These are phyloP conservation scores for Scolecobasidium constrictum DNA, from an alignment of 2,329 filamentous ascomycete genomes.

Conservation along the genomic window DNA sequence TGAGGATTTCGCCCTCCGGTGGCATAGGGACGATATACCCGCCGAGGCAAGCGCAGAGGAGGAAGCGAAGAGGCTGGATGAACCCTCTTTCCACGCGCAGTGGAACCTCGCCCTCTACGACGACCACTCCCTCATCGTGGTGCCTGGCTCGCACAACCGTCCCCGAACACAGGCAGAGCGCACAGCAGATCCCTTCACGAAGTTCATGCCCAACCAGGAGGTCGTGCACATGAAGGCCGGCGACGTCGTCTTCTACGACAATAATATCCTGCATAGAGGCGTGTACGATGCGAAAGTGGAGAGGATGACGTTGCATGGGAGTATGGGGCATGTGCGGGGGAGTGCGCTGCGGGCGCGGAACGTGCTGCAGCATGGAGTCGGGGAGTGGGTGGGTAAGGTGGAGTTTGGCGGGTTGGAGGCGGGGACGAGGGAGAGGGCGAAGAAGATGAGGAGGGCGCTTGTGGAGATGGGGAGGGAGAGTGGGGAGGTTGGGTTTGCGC, in stretches of 20 bases:
- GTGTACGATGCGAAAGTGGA: constrained; percentile 50
- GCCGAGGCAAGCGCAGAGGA: constrained; percentile 54
- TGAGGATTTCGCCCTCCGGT: constrained; percentile 60
- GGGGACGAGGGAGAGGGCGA: constrained; percentile 36
- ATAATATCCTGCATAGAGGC: constrained; percentile 72
- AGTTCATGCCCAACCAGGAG: constrained; percentile 50
- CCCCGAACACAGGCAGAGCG: constrained; percentile 62
- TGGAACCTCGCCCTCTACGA: constrained; percentile 80
- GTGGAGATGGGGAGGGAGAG: constrained; percentile 50
- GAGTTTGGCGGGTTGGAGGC: constrained; percentile 41
- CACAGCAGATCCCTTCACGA: constrained; percentile 53
- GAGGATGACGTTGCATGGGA: constrained; percentile 62
- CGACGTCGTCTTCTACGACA: constrained; percentile 81
- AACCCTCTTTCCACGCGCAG: constrained; percentile 64
- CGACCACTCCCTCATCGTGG: constrained; percentile 54
- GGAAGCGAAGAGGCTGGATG: constrained; percentile 50
- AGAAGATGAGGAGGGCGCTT: constrained; percentile 50
- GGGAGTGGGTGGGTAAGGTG: constrained; percentile 50
- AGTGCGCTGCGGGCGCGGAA: constrained; percentile 52
- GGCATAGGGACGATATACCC: constrained; percentile 78
- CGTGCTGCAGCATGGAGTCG: constrained; percentile 65
- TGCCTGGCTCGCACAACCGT: constrained; percentile 65
- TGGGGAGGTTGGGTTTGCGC: constrained; percentile 53
- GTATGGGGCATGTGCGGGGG: constrained; percentile 51
- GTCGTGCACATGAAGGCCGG: constrained; percentile 58